Conservation (phyloP, 1,284 basidiomycete genomes). For the Puccinia coronata region DNA sequence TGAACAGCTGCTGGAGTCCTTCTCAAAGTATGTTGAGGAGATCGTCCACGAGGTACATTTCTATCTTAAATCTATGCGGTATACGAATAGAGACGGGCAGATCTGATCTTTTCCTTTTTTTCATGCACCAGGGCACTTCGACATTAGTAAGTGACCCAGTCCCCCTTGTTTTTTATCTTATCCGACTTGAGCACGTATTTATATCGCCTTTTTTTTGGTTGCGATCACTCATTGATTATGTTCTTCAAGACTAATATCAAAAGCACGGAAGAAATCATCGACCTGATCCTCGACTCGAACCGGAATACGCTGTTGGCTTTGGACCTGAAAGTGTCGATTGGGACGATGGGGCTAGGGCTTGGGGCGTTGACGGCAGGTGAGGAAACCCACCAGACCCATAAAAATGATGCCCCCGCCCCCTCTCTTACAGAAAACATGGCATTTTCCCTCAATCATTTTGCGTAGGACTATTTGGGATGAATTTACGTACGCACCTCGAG, state of each 20-base stretch:
- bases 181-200: too few relatives aligned
- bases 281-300: slow-evolving; percentile 93
- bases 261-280: slow-evolving; percentile 95
- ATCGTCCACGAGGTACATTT: slow-evolving; percentile 78
- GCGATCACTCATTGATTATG: too few relatives aligned
- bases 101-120: not conserved
- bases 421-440: not conserved
- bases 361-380: slow-evolving; percentile 88
- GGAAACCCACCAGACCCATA: not conserved
- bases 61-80: not conserved
- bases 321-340: slow-evolving; percentile 90
- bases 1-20: slow-evolving; percentile 87
- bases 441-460: too few relatives aligned
- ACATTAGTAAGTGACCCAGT: slow-evolving; percentile 14
- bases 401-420: not conserved
- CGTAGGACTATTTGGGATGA: slow-evolving; percentile 49
- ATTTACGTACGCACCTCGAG: slow-evolving; percentile 31
- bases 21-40: slow-evolving; percentile 93
- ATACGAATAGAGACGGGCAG: not conserved
- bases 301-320: slow-evolving; percentile 87
- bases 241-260: slow-evolving; percentile 88
- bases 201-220: too few relatives aligned
- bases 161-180: not conserved
- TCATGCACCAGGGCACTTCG: slow-evolving; percentile 17
- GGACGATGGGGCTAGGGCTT: slow-evolving; percentile 86